These are phyloP conservation scores for Cytospora piceicola DNA, from an alignment of 2,329 filamentous ascomycete genomes.

Conservation along the genomic window DNA sequence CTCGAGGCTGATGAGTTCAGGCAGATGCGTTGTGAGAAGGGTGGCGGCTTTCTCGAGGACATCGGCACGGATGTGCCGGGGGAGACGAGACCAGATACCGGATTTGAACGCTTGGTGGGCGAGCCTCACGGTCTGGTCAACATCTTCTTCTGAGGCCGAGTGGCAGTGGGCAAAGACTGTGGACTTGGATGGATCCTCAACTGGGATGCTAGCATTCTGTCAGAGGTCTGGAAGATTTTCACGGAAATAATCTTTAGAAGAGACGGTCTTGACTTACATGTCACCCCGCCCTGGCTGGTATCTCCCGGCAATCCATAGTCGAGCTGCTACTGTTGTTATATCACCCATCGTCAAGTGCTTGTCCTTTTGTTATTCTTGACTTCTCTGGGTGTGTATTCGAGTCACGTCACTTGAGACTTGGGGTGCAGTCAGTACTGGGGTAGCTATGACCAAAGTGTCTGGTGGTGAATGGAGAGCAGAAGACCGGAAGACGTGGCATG, in stretches of 20 bases:
- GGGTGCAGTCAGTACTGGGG: too few species aligned
- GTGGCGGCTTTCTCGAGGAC: slow-evolving; percentile 64
- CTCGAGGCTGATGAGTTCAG: slow-evolving; percentile 64
- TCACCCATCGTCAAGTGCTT: neutral
- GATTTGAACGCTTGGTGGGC: slow-evolving; percentile 53
- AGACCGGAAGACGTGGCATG: too few species aligned
- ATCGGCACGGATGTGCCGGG: slow-evolving; percentile 62
- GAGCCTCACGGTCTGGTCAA: slow-evolving; percentile 44
- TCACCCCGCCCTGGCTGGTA: slow-evolving; percentile 30
- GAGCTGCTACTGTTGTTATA: neutral
- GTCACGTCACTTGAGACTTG: neutral
- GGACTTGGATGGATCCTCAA: slow-evolving; percentile 37
- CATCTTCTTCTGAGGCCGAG: slow-evolving; percentile 50
- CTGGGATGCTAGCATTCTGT: slow-evolving; percentile 32
- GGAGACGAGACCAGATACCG: slow-evolving; percentile 60
- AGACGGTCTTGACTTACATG: slow-evolving; percentile 28
- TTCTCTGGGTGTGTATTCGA: neutral
- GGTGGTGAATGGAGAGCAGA: too few species aligned
- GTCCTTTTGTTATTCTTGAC: neutral
- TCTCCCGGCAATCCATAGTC: slow-evolving; percentile 33
- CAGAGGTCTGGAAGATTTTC: too few species aligned
- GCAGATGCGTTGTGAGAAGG: slow-evolving; percentile 56
- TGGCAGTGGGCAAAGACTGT: slow-evolving; percentile 43
- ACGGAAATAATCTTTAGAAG: neutral
- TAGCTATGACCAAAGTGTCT: too few species aligned